Evolutionary conservation across 2,329 filamentous ascomycete species (phyloP).

Genomic region (Sclerotinia subarctica): DNA sequence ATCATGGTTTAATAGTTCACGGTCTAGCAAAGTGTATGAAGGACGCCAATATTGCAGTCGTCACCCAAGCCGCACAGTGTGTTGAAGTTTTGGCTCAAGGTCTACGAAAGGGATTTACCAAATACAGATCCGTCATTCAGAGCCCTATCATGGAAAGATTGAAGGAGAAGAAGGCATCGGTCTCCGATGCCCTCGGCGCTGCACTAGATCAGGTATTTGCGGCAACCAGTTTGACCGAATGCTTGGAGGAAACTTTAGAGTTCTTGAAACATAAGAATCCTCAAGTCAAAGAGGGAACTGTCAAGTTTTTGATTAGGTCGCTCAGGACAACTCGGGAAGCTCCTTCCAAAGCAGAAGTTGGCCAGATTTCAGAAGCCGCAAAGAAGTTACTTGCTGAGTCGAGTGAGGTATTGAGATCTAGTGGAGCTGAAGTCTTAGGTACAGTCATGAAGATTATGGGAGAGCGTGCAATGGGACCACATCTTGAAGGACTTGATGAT

Average conservation of each 20-base stretch:
- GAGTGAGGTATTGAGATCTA: constrained; percentile 78
- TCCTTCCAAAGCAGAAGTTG: constrained; percentile 79
- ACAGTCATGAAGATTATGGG: constrained; percentile 99
- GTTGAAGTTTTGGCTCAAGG: constrained; percentile 87
- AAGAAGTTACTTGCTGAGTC: constrained; percentile 91
- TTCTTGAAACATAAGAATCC: constrained; percentile 93
- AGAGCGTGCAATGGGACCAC: constrained; percentile 89
- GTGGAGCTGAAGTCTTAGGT: constrained; percentile 87
- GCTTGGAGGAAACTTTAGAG: constrained; percentile 83
- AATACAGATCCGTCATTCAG: constrained; percentile 78
- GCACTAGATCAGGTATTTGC: constrained; percentile 71
- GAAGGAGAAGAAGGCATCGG: constrained; percentile 93
- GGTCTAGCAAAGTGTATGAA: constrained; percentile 96
- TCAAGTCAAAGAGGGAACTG: constrained; percentile 92
- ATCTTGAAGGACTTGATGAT: constrained; percentile 89
- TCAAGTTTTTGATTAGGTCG: constrained; percentile 88
- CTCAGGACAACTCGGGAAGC: constrained; percentile 79
- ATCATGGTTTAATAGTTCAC: constrained; percentile 79
- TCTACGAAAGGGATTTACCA: constrained; percentile 71
- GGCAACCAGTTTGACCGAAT: constrained; percentile 73
- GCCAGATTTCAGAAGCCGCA: constrained; percentile 77
- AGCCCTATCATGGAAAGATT: constrained; percentile 89
- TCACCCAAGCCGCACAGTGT: constrained; percentile 88
- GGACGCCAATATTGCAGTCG: constrained; percentile 93
- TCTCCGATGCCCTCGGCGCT: constrained; percentile 81